Evolutionary conservation across 2,329 filamentous ascomycete species (phyloP).

Genomic region (Fusarium oxysporum): DNA sequence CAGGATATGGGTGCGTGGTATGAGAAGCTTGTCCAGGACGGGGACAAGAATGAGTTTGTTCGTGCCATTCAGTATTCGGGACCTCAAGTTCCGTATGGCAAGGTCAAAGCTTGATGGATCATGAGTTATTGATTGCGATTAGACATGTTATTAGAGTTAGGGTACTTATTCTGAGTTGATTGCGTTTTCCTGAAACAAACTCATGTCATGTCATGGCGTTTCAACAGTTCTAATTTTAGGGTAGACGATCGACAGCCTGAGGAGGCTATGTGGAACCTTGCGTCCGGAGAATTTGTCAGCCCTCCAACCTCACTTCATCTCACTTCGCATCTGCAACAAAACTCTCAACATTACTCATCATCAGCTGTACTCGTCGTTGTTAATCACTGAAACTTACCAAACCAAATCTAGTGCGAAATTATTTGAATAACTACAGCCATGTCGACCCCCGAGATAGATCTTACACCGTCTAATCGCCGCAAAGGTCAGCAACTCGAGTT

Average conservation of each 20-base stretch:
- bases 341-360: neutral
- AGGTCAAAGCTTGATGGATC: neutral
- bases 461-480: constrained; percentile 35
- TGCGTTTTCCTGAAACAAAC: neutral
- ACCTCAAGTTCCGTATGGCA: constrained; percentile 30
- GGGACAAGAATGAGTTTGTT: constrained; percentile 44
- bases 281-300: constrained; percentile 37
- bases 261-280: neutral
- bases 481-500: constrained; percentile 25
- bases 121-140: neutral
- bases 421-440: neutral
- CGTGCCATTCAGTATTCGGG: constrained; percentile 41
- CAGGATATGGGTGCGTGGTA: constrained; percentile 41
- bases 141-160: neutral
- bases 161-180: neutral
- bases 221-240: neutral
- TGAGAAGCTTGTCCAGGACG: constrained; percentile 41
- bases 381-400: rapidly evolving
- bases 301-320: neutral
- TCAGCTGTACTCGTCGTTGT: rapidly evolving
- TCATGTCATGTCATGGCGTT: neutral
- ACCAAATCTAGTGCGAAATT: rapidly evolving
- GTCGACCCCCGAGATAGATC: constrained; percentile 23
- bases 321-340: neutral
- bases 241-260: neutral